phyloP scores from a whole-genome alignment of 1,284 basidiomycete genomes.

The Uromyces viciae-fabae region DNA sequence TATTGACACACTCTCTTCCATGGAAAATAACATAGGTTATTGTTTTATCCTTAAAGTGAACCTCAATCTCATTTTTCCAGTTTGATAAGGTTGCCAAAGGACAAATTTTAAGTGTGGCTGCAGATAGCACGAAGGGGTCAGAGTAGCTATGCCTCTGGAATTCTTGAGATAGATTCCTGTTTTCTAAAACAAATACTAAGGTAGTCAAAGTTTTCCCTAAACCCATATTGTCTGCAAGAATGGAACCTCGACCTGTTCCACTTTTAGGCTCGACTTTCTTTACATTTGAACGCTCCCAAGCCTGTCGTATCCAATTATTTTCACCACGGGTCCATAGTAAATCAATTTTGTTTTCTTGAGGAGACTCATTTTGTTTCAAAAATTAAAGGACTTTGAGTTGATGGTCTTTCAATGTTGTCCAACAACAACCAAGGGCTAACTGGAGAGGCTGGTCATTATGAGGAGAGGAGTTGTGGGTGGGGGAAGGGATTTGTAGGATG shows the following conservation, averaged over 20 bases:
- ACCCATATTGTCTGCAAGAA: background rate
- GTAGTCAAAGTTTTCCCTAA: background rate
- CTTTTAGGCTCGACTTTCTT: background rate
- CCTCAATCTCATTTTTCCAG: background rate
- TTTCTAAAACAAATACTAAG: background rate
- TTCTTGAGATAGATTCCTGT: background rate
- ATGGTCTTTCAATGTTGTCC: background rate
- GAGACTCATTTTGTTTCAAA: background rate
- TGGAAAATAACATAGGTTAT: background rate
- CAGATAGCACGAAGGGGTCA: background rate
- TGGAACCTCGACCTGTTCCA: background rate
- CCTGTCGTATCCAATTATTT: background rate
- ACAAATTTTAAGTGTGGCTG: background rate
- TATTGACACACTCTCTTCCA: background rate
- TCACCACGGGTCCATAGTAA: background rate
- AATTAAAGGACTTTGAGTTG: background rate
- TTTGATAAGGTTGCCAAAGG: background rate
- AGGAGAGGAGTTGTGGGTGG: background rate
- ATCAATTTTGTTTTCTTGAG: background rate
- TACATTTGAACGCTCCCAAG: background rate
- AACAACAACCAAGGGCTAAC: background rate
- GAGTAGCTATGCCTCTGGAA: background rate
- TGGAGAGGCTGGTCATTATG: background rate
- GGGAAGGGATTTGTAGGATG: background rate
- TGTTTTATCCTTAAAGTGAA: background rate